Evolutionary conservation across 495 filamentous ascomycete genomes (phyloP), one percentile per base, ranked within the genome.

Genomic region (Aspergillus bertholletiae): DNA sequence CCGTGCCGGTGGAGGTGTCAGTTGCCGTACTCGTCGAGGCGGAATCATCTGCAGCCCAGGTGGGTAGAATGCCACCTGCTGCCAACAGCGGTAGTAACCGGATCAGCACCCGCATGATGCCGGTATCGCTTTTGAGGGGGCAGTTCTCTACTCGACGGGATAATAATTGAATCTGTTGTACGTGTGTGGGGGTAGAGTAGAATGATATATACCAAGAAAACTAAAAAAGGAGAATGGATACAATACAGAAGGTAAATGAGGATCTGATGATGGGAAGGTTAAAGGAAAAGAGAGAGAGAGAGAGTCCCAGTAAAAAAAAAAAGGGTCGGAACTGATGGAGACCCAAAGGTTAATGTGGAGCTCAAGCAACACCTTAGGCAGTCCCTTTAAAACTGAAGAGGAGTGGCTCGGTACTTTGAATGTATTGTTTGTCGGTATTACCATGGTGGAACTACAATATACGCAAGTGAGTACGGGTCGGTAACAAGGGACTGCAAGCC

Each of bases 61-160:
- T 22, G 1, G 55, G 30, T 21, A 52, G 28, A 35, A 44, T 8
- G 1, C 28, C 32, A 23, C 39, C 39, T 12, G 40, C 47, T 20
- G 54, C 51, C 54, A 63, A 26, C 28, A 63, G 51, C 27, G 57
- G 51, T 35, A 63, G 54, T 27, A 63, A 54, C 32, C 27, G 44
- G 48, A 49, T 21, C 39, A 54, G 32, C 47, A 54, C 41, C 53
- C 58, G 49, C 58, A 55, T 63, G 51, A 48, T 53, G 49, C 35
- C 30, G 43, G n/a, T n/a, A n/a, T n/a, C n/a, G n/a, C n/a, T n/a
- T n/a, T n/a, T n/a, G n/a, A n/a, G n/a, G n/a, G n/a, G n/a, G n/a
- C n/a, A n/a, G n/a, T n/a, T n/a, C n/a, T n/a, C n/a, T n/a, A n/a
- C n/a, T n/a, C n/a, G n/a, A n/a, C n/a, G n/a, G n/a, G n/a, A n/a